Percentiles rank a stretch among this genome's conserved stretches.
Conservation (phyloP, 495 filamentous ascomycete species). For the Penicillium chermesinum region DNA sequence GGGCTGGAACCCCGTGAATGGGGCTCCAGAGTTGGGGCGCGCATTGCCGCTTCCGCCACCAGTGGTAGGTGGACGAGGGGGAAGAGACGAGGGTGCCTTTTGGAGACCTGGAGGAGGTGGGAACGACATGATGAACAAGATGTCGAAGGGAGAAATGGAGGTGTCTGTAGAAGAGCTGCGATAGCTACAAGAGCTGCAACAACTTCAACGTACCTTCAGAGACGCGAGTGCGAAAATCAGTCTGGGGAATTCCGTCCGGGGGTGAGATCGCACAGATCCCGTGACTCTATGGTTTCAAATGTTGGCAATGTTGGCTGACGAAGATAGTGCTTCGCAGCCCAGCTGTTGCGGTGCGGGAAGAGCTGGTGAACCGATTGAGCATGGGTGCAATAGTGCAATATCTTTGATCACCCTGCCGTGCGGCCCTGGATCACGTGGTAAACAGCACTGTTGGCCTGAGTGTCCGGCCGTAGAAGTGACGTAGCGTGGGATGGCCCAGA, state of each 20-base stretch:
- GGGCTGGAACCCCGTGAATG: constrained; percentile 57
- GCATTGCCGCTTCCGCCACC: constrained; percentile 33
- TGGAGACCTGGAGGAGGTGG: constrained; percentile 85
- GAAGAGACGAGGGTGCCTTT: constrained; percentile 66
- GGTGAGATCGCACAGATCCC: too few species aligned
- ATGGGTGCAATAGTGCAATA: too few species aligned
- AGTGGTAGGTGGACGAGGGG: constrained; percentile 73
- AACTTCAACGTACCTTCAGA: constrained; percentile 59
- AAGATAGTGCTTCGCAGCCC: too few species aligned
- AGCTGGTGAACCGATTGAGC: too few species aligned
- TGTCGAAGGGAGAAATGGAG: constrained; percentile 41
- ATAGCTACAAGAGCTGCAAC: constrained; percentile 33
- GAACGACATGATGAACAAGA: constrained; percentile 90
- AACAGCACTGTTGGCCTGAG: neutral
- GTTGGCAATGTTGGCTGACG: too few species aligned
- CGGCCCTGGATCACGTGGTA: too few species aligned
- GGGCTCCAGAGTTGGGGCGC: constrained; percentile 13
- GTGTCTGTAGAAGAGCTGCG: constrained; percentile 28
- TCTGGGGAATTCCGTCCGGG: too few species aligned
- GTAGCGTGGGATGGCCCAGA: too few species aligned
- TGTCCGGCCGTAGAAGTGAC: neutral
- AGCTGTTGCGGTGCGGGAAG: too few species aligned
- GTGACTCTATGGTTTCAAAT: too few species aligned
- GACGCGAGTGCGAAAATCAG: constrained; percentile 24
- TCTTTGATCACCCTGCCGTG: too few species aligned